phyloP scores from a whole-genome alignment of 306 rosid genomes.

The Senna tora region DNA sequence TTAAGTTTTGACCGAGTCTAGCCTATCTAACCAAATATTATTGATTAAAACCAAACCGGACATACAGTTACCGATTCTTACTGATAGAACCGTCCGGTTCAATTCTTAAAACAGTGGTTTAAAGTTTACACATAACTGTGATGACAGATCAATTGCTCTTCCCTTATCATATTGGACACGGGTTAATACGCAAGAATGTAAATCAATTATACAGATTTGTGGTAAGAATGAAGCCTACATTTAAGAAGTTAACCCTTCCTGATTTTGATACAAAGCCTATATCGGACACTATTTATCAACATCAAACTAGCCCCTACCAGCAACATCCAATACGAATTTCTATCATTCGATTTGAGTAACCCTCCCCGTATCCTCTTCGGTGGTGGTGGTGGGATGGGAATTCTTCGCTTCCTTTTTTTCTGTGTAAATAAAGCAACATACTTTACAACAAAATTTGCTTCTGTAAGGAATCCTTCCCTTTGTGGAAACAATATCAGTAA shows the following conservation, averaged over 20 bases:
- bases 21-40: too few relatives aligned
- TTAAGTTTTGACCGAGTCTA: too few relatives aligned
- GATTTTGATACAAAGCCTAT: slow-evolving; percentile 32
- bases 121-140: too few relatives aligned
- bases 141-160: too few relatives aligned
- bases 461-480: slow-evolving; percentile 48
- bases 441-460: slow-evolving; percentile 53
- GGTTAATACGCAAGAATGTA: background rate
- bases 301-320: slow-evolving; percentile 24
- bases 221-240: slow-evolving; percentile 13
- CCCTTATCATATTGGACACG: background rate
- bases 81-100: too few relatives aligned
- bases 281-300: slow-evolving; percentile 26
- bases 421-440: slow-evolving; percentile 32
- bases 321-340: slow-evolving; percentile 25
- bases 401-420: background rate
- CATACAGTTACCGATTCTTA: too few relatives aligned
- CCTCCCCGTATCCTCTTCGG: too few relatives aligned
- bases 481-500: slow-evolving; percentile 33
- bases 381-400: background rate
- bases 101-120: too few relatives aligned
- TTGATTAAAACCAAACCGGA: too few relatives aligned
- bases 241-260: slow-evolving; percentile 18
- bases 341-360: too few relatives aligned
- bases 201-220: background rate